Conservation (phyloP, 345 rosid genomes). For the Noccaea caerulescens region DNA sequence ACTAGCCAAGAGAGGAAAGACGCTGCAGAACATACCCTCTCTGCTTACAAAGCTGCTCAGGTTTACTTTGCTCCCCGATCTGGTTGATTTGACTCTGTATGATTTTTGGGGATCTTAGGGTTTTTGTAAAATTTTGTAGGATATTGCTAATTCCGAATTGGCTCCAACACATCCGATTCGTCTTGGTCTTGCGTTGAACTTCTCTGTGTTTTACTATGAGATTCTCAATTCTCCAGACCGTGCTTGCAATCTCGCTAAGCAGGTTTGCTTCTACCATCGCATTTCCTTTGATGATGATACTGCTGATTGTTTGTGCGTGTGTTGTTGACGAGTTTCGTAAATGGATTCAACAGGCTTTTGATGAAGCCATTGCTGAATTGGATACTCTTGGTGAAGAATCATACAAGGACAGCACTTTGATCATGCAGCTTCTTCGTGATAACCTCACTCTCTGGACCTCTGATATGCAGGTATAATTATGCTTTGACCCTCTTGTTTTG, state of each 20-base stretch:
- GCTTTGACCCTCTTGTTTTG: not conserved
- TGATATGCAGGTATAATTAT: conserved; percentile 80
- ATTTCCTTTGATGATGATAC: not conserved
- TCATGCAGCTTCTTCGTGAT: conserved; percentile 97
- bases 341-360: conserved; percentile 64
- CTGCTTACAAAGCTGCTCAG: conserved; percentile 93
- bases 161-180: conserved; percentile 95
- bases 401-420: conserved; percentile 94
- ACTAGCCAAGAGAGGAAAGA: conserved; percentile 82
- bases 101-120: not conserved
- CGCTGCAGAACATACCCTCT: conserved; percentile 82
- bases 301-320: not conserved
- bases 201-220: conserved; percentile 92
- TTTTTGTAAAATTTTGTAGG: conserved; percentile 49
- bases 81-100: not conserved
- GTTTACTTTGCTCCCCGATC: conserved; percentile 35
- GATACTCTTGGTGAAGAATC: conserved; percentile 95
- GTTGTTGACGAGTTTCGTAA: conserved; percentile 6
- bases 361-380: conserved; percentile 91
- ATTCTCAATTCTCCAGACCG: conserved; percentile 92
- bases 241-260: conserved; percentile 91
- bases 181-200: conserved; percentile 84
- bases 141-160: conserved; percentile 79
- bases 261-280: conserved; percentile 47
- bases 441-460: conserved; percentile 98